phyloP scores from a whole-genome alignment of 2,329 filamentous ascomycete species.

The Aspergillus spinulosporus region DNA sequence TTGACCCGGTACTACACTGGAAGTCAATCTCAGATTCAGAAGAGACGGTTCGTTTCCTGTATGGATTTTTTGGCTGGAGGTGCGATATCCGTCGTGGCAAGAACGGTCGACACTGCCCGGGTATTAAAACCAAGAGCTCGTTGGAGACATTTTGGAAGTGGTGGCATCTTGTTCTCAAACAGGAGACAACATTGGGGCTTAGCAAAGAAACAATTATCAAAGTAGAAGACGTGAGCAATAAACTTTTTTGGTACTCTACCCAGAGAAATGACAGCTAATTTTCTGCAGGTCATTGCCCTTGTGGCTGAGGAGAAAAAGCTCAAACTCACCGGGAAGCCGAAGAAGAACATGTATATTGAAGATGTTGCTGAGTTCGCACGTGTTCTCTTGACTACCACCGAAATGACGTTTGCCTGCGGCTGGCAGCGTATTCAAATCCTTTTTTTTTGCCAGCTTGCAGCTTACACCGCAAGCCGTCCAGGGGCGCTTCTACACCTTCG shows the following conservation, averaged over 20 bases:
- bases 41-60: slow-evolving; percentile 30
- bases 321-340: slow-evolving; percentile 21
- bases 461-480: slow-evolving; percentile 29
- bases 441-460: slow-evolving; percentile 30
- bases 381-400: slow-evolving; percentile 30
- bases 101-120: slow-evolving; percentile 12
- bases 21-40: slow-evolving; percentile 29
- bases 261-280: slow-evolving; percentile 3
- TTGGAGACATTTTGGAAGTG: slow-evolving; percentile 28
- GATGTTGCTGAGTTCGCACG: slow-evolving; percentile 32
- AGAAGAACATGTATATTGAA: slow-evolving; percentile 35
- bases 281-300: slow-evolving; percentile 31
- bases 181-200: slow-evolving; percentile 17
- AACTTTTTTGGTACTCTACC: too few relatives aligned
- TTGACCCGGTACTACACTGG: slow-evolving; percentile 22
- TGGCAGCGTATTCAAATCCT: slow-evolving; percentile 29
- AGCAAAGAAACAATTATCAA: slow-evolving; percentile 25
- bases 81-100: slow-evolving; percentile 23
- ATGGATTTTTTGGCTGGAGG: slow-evolving; percentile 26
- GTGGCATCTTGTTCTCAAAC: slow-evolving; percentile 29
- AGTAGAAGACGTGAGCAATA: slow-evolving; percentile 22
- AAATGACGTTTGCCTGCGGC: slow-evolving; percentile 33
- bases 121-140: slow-evolving; percentile 23
- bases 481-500: slow-evolving; percentile 26
- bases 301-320: slow-evolving; percentile 30